Base-by-base conservation (phyloP, 306 rosid species). In the Rosa chinensis region DNA sequence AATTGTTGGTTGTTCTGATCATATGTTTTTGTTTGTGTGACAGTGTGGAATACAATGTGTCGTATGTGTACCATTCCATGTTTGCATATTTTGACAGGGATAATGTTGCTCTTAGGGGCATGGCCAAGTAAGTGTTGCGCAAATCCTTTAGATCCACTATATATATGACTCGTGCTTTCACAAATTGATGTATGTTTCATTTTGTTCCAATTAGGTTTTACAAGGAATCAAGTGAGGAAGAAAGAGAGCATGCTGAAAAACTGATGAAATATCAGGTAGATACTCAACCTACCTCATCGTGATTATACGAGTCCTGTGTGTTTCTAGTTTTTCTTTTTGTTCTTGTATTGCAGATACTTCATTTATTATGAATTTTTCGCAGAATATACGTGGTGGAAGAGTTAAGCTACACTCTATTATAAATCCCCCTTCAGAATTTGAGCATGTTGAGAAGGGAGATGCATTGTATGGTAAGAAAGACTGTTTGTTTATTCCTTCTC, bases 11-110 rank as follows among this genome's bases (percentile, higher is more conserved):
- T 56, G 17, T 67, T 35, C 18, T 52, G 14, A 50, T 42, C 9
- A 43, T 43, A 14, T 5, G 52, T 45, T 78, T 73, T 61, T 77
- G 43, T 28, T 8, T 16, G 64, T 82, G 79, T 70, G 75, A 52
- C 92, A 95, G 98, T 89, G 98, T 95, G 86, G 99, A 92, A 82
- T 94, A 94, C 89, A 94, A 92, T 69, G 99, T 92, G 7, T 94
- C 99, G 11, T 92, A 92, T 75, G 95, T 86, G 28, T 92, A 94
- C 81, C 99, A 94, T 78, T 94, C 97, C 39, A 59, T 94, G 95
- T 94, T 70, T 85, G 97, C 97, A 0, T 94, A 92, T 82, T 94
- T 94, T 43, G 99, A 94, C 59, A 84, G 99, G 79, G 99, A 94
- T 79, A 92, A 92, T 55, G 83, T 94, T 47, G 97, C 97, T 45